Conservation (phyloP, 2,329 filamentous ascomycete genomes). For the Penicillium sp. region DNA sequence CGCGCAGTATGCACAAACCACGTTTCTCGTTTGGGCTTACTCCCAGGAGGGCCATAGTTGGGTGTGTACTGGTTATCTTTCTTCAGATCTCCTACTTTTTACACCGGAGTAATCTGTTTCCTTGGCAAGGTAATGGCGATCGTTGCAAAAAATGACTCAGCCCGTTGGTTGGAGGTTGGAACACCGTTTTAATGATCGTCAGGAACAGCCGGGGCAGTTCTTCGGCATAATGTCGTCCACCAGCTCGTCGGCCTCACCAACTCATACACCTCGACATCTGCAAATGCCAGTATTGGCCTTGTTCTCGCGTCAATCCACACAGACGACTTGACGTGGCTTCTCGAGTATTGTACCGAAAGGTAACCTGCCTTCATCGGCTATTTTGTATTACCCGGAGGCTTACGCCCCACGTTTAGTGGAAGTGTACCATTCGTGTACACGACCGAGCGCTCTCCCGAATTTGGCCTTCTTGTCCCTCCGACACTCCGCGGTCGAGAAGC, state of each 20-base stretch:
- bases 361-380: background rate
- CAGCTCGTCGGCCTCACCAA: slow-evolving; percentile 3
- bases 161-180: background rate
- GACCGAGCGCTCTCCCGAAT: slow-evolving; percentile 19
- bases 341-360: slow-evolving; percentile 15
- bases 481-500: slow-evolving; percentile 58
- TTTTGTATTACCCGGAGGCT: background rate
- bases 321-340: slow-evolving; percentile 16
- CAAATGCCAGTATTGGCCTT: slow-evolving; percentile 9
- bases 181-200: background rate
- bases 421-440: slow-evolving; percentile 26
- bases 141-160: background rate
- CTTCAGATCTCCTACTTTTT: background rate
- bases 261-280: slow-evolving; percentile 1
- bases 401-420: slow-evolving; percentile 4
- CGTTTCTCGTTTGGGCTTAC: background rate
- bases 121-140: background rate
- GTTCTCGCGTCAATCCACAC: slow-evolving; percentile 10
- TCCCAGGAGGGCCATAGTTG: background rate
- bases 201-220: background rate
- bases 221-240: slow-evolving; percentile 2
- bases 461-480: slow-evolving; percentile 12
- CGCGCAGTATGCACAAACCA: background rate
- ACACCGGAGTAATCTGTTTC: background rate
- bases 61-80: background rate